Base-by-base conservation (phyloP, 2,329 filamentous ascomycete genomes). In the Erysiphe pulchra region DNA sequence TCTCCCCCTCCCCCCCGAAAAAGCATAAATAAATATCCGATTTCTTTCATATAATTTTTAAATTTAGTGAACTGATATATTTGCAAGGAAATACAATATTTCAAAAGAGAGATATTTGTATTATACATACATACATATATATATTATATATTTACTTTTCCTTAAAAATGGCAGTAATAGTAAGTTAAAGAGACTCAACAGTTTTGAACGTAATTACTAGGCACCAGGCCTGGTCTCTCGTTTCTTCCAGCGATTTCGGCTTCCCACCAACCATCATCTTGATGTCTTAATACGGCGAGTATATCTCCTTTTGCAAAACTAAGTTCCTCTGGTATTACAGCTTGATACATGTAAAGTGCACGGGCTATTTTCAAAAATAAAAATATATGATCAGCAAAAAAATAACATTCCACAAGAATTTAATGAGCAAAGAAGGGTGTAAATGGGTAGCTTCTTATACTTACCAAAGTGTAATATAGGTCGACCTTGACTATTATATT, bases 261-360 rank as follows among this genome's bases (percentile, higher is more conserved):
- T 64, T 98, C 90, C 90, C 92, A 98, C 90, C 90, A 98, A 17
- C 90, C 90, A 58, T 98, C 90, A 59, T 98, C 90, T 62, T 98
- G 90, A 56, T 92, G 75, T 49, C 86, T 72, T 42, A 94, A 66
- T 13, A 98, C 77, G 2, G 87, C 84, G 13, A 98, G 68, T 48
- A 87, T 75, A 57, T 98, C 92, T 42, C 86, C 86, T 65, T 98
- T 98, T 42, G 70, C 69, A 61, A 98, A 98, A 13, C 80, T 80
- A 17, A 98, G 66, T 62, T 98, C 92, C 59, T 95, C 90, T 0
- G 87, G 84, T 48, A 98, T 98, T 18, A 85, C 87, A 2, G 90
- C 85, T 57, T 80, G 76, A 61, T 98, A 98, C 65, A 83, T 76
- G 62, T 95, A 98, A 66, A 94, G 70, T 24, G 90, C 87, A 38